phyloP scores from a whole-genome alignment of 1,139 yeast genomes.

The Blastobotrys serpentis region DNA sequence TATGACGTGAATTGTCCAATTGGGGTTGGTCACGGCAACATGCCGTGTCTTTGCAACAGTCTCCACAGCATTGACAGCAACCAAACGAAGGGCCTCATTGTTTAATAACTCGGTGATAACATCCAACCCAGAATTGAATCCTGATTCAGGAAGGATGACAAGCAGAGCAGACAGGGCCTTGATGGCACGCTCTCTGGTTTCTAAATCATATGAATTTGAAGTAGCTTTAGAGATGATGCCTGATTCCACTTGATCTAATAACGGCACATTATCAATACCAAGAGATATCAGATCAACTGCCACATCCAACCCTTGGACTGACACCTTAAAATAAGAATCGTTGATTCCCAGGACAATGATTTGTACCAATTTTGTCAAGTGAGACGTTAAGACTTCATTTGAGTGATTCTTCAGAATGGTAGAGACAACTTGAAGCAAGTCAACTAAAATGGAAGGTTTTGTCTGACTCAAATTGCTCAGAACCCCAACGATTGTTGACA shows the following conservation, averaged over 20 bases:
- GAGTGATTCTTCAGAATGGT: constrained; percentile 22
- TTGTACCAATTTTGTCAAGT: constrained; percentile 35
- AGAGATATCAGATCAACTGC: constrained; percentile 41
- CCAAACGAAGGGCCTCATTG: constrained; percentile 36
- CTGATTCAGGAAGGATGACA: constrained; percentile 6
- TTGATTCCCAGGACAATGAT: constrained; percentile 48
- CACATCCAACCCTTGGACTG: constrained; percentile 51
- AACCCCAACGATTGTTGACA: constrained; percentile 18
- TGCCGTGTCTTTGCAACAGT: constrained; percentile 19
- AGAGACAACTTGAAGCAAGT: constrained; percentile 27
- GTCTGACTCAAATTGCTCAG: constrained; percentile 16
- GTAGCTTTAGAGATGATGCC: constrained; percentile 42
- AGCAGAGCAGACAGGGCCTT: constrained; percentile 35
- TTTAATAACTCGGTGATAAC: constrained; percentile 30
- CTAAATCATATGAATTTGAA: constrained; percentile 49
- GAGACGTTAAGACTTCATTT: constrained; percentile 22
- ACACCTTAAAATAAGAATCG: constrained; percentile 50
- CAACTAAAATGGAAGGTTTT: constrained; percentile 25
- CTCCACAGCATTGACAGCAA: constrained; percentile 31
- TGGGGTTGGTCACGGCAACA: constrained; percentile 14
- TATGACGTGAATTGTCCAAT: constrained; percentile 27
- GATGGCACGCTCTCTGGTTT: constrained; percentile 51
- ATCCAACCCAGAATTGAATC: constrained; percentile 21
- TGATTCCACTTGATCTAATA: constrained; percentile 24
- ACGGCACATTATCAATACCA: constrained; percentile 23